Conservation (phyloP, 2,329 filamentous ascomycete genomes). For the Fusarium nygamai region DNA sequence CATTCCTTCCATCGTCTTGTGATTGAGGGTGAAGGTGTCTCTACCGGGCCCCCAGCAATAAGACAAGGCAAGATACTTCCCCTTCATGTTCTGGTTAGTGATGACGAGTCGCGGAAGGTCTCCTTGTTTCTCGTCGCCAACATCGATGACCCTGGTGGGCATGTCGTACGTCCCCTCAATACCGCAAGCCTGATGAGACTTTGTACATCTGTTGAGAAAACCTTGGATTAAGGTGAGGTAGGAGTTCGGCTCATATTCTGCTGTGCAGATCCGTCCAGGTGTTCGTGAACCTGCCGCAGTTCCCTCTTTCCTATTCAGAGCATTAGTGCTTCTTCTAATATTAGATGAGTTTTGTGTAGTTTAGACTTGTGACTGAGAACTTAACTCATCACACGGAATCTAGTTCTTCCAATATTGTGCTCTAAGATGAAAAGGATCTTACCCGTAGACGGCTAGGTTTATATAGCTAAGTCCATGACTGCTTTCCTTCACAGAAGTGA, state of each 20-base stretch:
- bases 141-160: slow-evolving; percentile 6
- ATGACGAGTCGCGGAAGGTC: background rate
- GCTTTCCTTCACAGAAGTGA: background rate
- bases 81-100: background rate
- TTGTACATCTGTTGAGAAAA: background rate
- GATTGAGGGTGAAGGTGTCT: slow-evolving; percentile 7
- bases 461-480: background rate
- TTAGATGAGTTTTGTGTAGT: background rate
- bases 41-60: slow-evolving; percentile 18
- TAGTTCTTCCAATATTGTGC: rapidly evolving
- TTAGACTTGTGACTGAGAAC: background rate
- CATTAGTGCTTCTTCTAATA: background rate
- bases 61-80: background rate
- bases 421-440: rapidly evolving
- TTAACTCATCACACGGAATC: background rate
- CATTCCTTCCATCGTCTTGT: background rate
- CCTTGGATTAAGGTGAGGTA: background rate
- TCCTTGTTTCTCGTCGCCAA: background rate
- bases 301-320: background rate
- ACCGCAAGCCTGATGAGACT: background rate
- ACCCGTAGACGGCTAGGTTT: slow-evolving; percentile 5
- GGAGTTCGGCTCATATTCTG: background rate
- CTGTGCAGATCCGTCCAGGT: background rate
- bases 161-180: background rate
- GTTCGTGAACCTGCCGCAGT: background rate